A percentile compares a stretch with the other conserved stretches of the same genome.
Conservation (phyloP, 345 rosid species). For the Pistacia integerrima region DNA sequence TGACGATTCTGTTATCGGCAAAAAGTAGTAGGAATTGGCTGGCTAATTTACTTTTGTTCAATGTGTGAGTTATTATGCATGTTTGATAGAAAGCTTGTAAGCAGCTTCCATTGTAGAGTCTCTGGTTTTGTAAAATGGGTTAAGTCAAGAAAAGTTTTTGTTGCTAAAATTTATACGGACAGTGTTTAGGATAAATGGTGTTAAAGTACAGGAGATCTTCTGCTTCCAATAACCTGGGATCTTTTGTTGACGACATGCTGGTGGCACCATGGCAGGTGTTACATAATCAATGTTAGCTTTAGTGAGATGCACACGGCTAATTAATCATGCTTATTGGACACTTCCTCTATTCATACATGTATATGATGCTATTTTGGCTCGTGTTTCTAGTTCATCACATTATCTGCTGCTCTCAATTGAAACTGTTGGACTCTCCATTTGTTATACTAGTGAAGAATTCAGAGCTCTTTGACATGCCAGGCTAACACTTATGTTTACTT, state of each 20-base stretch:
- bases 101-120: neutral
- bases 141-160: neutral
- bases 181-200: neutral
- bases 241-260: neutral
- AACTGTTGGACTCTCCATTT: neutral
- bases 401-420: neutral
- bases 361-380: neutral
- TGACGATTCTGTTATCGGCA: neutral
- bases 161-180: neutral
- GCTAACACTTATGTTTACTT: conserved; percentile 6
- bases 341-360: neutral
- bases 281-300: neutral
- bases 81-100: neutral
- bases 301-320: neutral
- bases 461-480: conserved; percentile 7
- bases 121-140: neutral
- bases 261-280: neutral
- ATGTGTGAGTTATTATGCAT: neutral
- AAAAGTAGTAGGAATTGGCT: neutral
- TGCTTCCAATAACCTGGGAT: neutral
- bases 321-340: neutral
- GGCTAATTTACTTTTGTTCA: neutral
- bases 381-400: neutral
- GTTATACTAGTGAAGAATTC: neutral
- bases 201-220: neutral